These are phyloP conservation scores for Wickerhamiella azyma DNA, from an alignment of 805 yeast genomes.

Conservation along the genomic window DNA sequence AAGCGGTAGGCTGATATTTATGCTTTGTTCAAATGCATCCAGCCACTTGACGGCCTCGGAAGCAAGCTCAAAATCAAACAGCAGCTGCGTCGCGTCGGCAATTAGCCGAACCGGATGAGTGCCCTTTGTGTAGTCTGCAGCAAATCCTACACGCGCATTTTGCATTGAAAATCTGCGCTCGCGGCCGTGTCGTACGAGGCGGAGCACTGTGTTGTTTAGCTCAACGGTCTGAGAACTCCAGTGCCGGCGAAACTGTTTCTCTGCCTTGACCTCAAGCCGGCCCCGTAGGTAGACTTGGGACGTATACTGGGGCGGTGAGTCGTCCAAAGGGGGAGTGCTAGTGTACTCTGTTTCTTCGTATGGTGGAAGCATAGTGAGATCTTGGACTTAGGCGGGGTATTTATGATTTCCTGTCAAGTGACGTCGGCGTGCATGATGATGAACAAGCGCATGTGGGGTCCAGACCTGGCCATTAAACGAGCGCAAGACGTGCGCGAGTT, in stretches of 20 bases:
- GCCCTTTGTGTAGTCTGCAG: conserved; percentile 67
- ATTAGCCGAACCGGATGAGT: conserved; percentile 39
- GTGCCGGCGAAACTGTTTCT: conserved; percentile 32
- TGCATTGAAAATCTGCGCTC: conserved; percentile 52
- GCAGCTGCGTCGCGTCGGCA: conserved; percentile 68
- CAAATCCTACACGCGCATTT: conserved; percentile 70
- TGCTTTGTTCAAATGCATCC: conserved; percentile 54
- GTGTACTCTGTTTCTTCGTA: background rate
- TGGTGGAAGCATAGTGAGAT: background rate
- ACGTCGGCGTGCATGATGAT: background rate
- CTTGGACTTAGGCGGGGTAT: background rate
- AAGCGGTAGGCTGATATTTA: conserved; percentile 66
- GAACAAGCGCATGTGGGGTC: background rate
- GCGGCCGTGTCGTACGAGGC: conserved; percentile 13
- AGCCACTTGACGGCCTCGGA: conserved; percentile 71
- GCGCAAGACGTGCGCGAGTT: no score
- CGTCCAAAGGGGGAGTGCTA: background rate
- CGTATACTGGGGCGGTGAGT: background rate
- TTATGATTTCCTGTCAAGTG: background rate
- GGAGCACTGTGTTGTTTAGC: conserved; percentile 70
- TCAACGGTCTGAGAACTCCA: conserved; percentile 65
- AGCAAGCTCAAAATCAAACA: conserved; percentile 48
- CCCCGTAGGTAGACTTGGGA: background rate
- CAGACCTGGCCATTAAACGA: no score
- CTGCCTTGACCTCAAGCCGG: background rate